phyloP scores from a whole-genome alignment of 2,329 filamentous ascomycete genomes.

The Ophidiomyces ophidiicola region DNA sequence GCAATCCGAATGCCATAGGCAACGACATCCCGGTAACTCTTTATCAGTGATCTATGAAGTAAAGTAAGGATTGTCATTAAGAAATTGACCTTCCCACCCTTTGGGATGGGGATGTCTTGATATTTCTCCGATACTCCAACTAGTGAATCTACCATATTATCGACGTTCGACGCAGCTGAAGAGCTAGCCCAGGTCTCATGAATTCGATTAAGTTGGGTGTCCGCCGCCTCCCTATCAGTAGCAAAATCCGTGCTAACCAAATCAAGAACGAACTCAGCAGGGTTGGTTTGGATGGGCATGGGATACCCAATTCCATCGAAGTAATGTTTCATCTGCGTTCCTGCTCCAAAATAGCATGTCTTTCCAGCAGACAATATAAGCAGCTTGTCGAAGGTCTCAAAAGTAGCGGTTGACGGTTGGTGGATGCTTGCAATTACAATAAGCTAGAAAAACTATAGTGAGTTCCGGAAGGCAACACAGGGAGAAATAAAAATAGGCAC shows the following conservation, averaged over 20 bases:
- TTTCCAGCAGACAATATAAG: constrained; percentile 59
- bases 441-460: constrained; percentile 36
- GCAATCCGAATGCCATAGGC: constrained; percentile 70
- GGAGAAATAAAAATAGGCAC: constrained; percentile 17
- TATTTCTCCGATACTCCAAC: constrained; percentile 21
- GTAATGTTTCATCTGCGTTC: constrained; percentile 47
- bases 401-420: constrained; percentile 69
- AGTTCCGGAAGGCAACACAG: background rate
- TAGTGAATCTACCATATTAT: constrained; percentile 20
- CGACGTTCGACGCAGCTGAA: constrained; percentile 25
- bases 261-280: constrained; percentile 69
- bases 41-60: constrained; percentile 68
- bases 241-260: constrained; percentile 67
- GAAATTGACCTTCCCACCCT: constrained; percentile 28
- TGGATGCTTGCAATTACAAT: constrained; percentile 75
- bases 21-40: constrained; percentile 71
- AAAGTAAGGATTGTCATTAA: constrained; percentile 49
- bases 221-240: constrained; percentile 34
- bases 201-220: constrained; percentile 42
- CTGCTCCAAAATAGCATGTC: constrained; percentile 60
- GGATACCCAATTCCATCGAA: constrained; percentile 49
- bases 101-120: constrained; percentile 14
- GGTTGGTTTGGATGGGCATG: constrained; percentile 60
- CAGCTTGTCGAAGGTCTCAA: constrained; percentile 68
- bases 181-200: constrained; percentile 47